phyloP scores from a whole-genome alignment of 2,329 filamentous ascomycete species.

The Penicillium brasilianum region DNA sequence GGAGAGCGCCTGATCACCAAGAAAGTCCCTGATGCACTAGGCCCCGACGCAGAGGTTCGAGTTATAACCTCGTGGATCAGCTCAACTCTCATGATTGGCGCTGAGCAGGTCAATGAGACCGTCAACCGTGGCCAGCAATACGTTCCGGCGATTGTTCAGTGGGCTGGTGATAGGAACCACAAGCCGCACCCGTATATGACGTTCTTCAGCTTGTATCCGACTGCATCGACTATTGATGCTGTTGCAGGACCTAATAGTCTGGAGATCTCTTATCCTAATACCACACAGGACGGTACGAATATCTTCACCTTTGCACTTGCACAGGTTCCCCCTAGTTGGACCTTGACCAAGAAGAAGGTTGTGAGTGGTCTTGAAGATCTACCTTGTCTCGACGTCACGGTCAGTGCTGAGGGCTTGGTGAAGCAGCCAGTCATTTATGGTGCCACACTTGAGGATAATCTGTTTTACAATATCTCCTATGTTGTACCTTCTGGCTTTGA shows the following conservation, averaged over 20 bases:
- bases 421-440: constrained; percentile 47
- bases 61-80: constrained; percentile 66
- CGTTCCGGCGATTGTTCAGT: constrained; percentile 64
- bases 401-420: constrained; percentile 46
- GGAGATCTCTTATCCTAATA: constrained; percentile 48
- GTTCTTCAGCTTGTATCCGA: constrained; percentile 44
- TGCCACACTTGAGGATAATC: constrained; percentile 46
- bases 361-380: constrained; percentile 42
- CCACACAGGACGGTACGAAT: constrained; percentile 46
- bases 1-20: constrained; percentile 47
- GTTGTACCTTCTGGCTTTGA: constrained; percentile 46
- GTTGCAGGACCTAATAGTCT: constrained; percentile 43
- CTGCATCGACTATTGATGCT: constrained; percentile 50
- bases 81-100: constrained; percentile 63
- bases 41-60: constrained; percentile 57
- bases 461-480: constrained; percentile 56
- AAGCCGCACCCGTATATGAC: constrained; percentile 47
- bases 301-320: constrained; percentile 49
- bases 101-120: constrained; percentile 51
- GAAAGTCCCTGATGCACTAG: constrained; percentile 63
- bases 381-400: constrained; percentile 49
- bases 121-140: constrained; percentile 59
- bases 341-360: constrained; percentile 37
- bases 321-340: constrained; percentile 49
- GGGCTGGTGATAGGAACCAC: constrained; percentile 49